These are phyloP conservation scores for Paramecium biaurelia DNA, from an alignment of 73 alveolate species.

Conservation along the genomic window DNA sequence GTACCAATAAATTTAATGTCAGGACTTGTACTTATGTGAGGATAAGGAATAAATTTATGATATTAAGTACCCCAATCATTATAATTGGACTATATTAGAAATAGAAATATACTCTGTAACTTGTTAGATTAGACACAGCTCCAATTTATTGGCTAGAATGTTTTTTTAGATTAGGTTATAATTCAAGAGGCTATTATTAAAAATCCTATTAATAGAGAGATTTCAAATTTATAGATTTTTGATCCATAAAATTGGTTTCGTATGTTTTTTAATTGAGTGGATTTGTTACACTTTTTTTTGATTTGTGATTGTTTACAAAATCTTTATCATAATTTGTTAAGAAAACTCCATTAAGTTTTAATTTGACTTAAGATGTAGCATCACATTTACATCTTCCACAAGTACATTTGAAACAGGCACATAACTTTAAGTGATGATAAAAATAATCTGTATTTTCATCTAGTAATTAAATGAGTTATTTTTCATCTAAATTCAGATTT, in stretches of 20 bases:
- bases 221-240: not conserved
- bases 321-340: not conserved
- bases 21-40: constrained; percentile 1
- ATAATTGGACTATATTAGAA: not conserved
- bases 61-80: constrained; percentile 2
- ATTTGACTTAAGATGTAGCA: not conserved
- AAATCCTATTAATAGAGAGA: not conserved
- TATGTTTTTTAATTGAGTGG: not conserved
- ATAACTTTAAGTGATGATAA: not conserved
- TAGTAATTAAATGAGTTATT: not conserved
- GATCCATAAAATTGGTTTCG: not conserved
- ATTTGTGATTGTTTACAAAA: not conserved
- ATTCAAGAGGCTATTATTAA: not conserved
- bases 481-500: not conserved
- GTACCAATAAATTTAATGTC: not conserved
- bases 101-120: not conserved
- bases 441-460: constrained; percentile 24
- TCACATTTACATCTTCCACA: constrained; percentile 29
- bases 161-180: not conserved
- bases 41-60: not conserved
- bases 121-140: not conserved
- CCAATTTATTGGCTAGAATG: not conserved
- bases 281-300: not conserved
- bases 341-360: not conserved
- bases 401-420: not conserved